Base-by-base conservation (phyloP, 2,329 filamentous ascomycete genomes). In the Verticillium nonalfalfae region DNA sequence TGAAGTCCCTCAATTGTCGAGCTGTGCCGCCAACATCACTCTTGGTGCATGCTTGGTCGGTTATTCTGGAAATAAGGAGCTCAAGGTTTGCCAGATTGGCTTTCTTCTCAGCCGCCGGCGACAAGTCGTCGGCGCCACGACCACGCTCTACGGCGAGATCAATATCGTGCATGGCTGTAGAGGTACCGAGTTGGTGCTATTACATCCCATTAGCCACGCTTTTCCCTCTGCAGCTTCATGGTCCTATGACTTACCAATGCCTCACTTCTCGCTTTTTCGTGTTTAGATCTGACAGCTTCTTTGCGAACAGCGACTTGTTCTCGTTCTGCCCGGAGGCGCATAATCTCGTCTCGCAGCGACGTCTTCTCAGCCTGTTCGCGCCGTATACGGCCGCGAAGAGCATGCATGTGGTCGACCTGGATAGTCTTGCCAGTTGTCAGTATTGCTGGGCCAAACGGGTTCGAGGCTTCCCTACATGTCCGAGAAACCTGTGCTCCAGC, bases 251-350 rank as follows among this genome's bases (percentile, higher is more conserved):
- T 64, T 71, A 85, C 85, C 71, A 82, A 73, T 60, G 81, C 78
- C 61, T 81, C 76, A 63, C 78, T 79, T 59, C 76, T 81, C 34
- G 84, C 81, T 2, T 74, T 78, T 63, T 88, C 85, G 61, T 89
- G 85, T 66, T 79, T 81, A 39, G 80, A 79, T 55, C 86, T 78
- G n/a, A 88, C 76, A 7, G 84, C 83, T 64, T 89, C 86, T 78
- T 86, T 87, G 52, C 80, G 81, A 18, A 89, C 71, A 5, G 82
- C 84, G 7, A 89, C 81, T 65, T 88, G 81, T 66, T 88, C 85
- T 59, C 85, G 77, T 72, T 89, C 85, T 26, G 78, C 76, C 56
- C 83, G 80, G 61, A 88, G 77, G 1, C 79, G 78, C 34, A 88
- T 69, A n/a, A 89, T 85, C 36, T 87, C 83, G 13, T 85, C 81